phyloP scores from a whole-genome alignment of 2,329 filamentous ascomycete species.

The Epichloe baconii region DNA sequence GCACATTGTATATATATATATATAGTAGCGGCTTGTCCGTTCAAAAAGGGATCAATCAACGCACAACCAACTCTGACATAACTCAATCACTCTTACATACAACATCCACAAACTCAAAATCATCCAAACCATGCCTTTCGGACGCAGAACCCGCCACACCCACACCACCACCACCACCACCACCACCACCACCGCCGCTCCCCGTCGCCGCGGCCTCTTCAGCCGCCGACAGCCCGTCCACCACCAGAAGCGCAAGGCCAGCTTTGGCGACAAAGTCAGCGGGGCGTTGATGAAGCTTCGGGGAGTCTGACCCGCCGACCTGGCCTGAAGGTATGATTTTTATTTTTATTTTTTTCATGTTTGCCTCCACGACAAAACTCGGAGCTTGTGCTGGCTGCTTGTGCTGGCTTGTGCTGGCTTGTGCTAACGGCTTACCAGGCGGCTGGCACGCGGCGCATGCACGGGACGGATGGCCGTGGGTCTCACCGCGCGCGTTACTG shows the following conservation, averaged over 20 bases:
- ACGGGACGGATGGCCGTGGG: constrained; percentile 58
- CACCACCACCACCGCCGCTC: constrained; percentile 27
- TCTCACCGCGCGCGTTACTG: constrained; percentile 22
- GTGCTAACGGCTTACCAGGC: constrained; percentile 31
- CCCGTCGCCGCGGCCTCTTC: constrained; percentile 27
- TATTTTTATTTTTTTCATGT: not conserved
- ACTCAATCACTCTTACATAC: not conserved
- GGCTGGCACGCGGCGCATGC: constrained; percentile 61
- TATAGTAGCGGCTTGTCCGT: too few relatives aligned
- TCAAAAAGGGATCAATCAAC: too few relatives aligned
- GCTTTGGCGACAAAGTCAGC: constrained; percentile 65
- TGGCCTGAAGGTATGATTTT: constrained; percentile 48
- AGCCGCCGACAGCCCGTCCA: constrained; percentile 30
- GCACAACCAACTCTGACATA: not conserved
- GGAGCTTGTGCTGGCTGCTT: too few relatives aligned
- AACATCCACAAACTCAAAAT: not conserved
- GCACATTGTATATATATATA: too few relatives aligned
- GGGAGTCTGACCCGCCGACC: constrained; percentile 56
- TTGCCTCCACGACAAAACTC: not conserved
- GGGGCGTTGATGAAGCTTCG: constrained; percentile 63
- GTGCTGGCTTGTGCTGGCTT: too few relatives aligned
- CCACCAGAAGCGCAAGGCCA: constrained; percentile 53
- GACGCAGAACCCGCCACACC: constrained; percentile 12
- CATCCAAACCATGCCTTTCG: constrained; percentile 10
- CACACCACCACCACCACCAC: constrained; percentile 16